Percentiles rank a stretch among this genome's conserved stretches.
These are phyloP conservation scores for Exophiala lecanii-corni DNA, from an alignment of 2,329 filamentous ascomycete genomes.

Conservation along the genomic window DNA sequence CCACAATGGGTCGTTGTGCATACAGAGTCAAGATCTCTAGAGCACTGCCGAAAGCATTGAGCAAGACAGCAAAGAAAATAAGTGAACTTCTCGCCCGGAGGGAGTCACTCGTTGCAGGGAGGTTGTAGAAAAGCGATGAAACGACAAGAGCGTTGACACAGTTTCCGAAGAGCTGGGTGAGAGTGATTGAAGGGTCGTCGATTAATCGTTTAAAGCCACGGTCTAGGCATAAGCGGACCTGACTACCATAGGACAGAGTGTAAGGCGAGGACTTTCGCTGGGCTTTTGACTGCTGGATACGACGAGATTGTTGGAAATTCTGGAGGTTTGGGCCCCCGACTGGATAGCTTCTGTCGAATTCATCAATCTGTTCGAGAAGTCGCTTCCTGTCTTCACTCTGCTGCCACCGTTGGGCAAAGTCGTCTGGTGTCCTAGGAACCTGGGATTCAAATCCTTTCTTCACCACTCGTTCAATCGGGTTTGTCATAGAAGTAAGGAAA, in stretches of 20 bases:
- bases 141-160: slow-evolving; percentile 60
- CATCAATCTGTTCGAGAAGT: slow-evolving; percentile 39
- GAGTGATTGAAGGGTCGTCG: slow-evolving; percentile 59
- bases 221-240: slow-evolving; percentile 52
- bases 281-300: slow-evolving; percentile 39
- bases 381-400: slow-evolving; percentile 44
- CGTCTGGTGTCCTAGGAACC: slow-evolving; percentile 65
- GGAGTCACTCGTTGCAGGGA: slow-evolving; percentile 52
- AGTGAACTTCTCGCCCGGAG: slow-evolving; percentile 61
- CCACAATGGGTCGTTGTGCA: slow-evolving; percentile 83
- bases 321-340: slow-evolving; percentile 37
- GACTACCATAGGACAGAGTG: slow-evolving; percentile 50
- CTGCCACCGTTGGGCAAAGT: slow-evolving; percentile 59
- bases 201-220: slow-evolving; percentile 63
- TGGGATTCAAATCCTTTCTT: slow-evolving; percentile 56
- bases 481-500: slow-evolving; percentile 67
- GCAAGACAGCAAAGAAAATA: slow-evolving; percentile 60
- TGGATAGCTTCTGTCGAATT: slow-evolving; percentile 39
- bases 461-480: slow-evolving; percentile 55
- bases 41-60: slow-evolving; percentile 59
- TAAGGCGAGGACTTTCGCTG: slow-evolving; percentile 46
- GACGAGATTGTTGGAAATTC: slow-evolving; percentile 37
- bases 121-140: slow-evolving; percentile 64
- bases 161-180: slow-evolving; percentile 58
- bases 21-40: slow-evolving; percentile 71